Evolutionary conservation across 495 filamentous ascomycete species (phyloP).

Genomic region (Sporormia fimetaria): DNA sequence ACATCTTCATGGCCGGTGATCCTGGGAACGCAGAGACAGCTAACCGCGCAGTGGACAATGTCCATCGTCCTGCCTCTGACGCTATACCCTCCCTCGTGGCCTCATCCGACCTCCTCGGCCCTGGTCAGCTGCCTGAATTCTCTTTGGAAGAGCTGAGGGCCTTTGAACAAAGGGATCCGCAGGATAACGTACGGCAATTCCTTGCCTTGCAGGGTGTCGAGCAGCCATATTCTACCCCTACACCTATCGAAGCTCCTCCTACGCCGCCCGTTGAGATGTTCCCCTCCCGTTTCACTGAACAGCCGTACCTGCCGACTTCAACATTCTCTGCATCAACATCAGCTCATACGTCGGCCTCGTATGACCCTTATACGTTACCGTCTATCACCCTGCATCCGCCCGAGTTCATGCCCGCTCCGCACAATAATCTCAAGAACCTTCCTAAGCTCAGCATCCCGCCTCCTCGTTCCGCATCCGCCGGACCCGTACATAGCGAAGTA

Average conservation of each 20-base stretch:
- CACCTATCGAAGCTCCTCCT: conserved; percentile 25
- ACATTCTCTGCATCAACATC: conserved; percentile 19
- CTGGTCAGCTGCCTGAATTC: conserved; percentile 47
- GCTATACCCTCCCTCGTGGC: conserved; percentile 70
- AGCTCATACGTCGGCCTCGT: conserved; percentile 15
- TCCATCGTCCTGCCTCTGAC: conserved; percentile 46
- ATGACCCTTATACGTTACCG: conserved; percentile 13
- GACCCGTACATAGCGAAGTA: conserved; percentile 14
- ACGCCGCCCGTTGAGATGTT: conserved; percentile 33
- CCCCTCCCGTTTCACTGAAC: conserved; percentile 23
- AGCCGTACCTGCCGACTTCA: conserved; percentile 9
- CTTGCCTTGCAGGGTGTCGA: conserved; percentile 62
- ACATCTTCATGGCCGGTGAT: conserved; percentile 56
- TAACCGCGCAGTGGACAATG: conserved; percentile 37
- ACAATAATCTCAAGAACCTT: conserved; percentile 28
- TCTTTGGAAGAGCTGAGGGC: conserved; percentile 61
- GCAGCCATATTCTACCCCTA: conserved; percentile 32
- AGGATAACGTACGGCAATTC: conserved; percentile 85
- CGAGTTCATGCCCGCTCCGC: conserved; percentile 23
- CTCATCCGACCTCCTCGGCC: conserved; percentile 79
- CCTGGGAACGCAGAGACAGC: conserved; percentile 60
- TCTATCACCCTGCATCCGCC: conserved; percentile 20
- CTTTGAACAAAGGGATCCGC: conserved; percentile 62
- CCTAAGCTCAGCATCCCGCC: conserved; percentile 32
- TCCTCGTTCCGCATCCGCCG: conserved; percentile 26